phyloP scores from a whole-genome alignment of 176 grass and related monocot species.

The Rhipidocladum racemiflorum region DNA sequence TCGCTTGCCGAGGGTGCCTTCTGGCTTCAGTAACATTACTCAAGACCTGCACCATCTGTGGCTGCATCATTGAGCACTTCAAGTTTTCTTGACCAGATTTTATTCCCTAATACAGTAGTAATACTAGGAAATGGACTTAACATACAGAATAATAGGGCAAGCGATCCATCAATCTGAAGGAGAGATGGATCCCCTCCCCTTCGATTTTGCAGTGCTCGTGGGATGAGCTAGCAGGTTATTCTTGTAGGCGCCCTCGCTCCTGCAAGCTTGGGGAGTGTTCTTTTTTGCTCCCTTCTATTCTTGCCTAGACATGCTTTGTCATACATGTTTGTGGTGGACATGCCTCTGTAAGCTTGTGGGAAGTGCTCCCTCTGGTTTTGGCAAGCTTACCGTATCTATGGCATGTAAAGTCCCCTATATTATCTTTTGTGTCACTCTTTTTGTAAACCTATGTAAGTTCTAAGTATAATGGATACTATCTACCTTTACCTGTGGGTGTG shows the following conservation, averaged over 20 bases:
- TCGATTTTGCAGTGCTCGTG: constrained; percentile 36
- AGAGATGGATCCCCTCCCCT: constrained; percentile 37
- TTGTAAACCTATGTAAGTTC: constrained; percentile 21
- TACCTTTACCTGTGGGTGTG: neutral
- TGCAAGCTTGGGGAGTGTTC: constrained; percentile 33
- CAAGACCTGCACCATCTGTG: constrained; percentile 50
- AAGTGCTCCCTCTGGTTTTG: constrained; percentile 22
- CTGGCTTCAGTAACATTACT: constrained; percentile 42
- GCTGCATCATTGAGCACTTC: constrained; percentile 47
- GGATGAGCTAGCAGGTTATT: constrained; percentile 31
- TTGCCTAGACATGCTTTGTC: constrained; percentile 17
- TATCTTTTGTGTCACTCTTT: constrained; percentile 17
- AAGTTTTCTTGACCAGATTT: constrained; percentile 35
- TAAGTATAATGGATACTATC: constrained; percentile 11
- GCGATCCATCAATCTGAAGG: constrained; percentile 36
- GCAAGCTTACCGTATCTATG: constrained; percentile 20
- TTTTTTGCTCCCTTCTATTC: constrained; percentile 26
- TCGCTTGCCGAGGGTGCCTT: constrained; percentile 56
- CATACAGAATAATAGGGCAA: constrained; percentile 37
- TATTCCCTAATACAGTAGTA: constrained; percentile 21
- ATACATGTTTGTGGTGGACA: neutral
- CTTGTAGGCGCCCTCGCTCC: constrained; percentile 12
- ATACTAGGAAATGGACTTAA: constrained; percentile 19
- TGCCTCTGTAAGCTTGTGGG: constrained; percentile 47
- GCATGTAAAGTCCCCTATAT: neutral